These are phyloP conservation scores for Podaxis pistillaris DNA, from an alignment of 768 basidiomycete species.

Conservation along the genomic window DNA sequence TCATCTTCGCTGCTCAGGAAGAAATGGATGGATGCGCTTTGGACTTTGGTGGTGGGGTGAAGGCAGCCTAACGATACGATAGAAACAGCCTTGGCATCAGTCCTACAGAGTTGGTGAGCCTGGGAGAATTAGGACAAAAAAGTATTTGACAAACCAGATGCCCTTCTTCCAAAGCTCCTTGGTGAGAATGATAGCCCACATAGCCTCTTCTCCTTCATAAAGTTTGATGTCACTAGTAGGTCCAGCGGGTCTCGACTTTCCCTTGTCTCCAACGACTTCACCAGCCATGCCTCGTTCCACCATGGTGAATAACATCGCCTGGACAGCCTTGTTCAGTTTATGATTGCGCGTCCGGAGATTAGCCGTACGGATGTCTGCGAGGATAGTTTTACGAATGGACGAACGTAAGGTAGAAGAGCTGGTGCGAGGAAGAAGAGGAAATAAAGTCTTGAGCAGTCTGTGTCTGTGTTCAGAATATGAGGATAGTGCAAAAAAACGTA, in stretches of 20 bases:
- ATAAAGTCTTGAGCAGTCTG: conserved; percentile 88
- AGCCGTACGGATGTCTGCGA: conserved; percentile 89
- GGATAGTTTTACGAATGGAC: conserved; percentile 89
- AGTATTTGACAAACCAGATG: conserved; percentile 59
- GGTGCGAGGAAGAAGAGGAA: conserved; percentile 93
- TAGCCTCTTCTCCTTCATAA: conserved; percentile 76
- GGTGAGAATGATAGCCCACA: conserved; percentile 95
- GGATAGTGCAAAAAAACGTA: not conserved
- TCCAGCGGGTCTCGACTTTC: conserved; percentile 51
- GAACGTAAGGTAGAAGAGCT: conserved; percentile 80
- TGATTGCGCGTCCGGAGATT: conserved; percentile 89
- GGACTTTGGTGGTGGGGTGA: conserved; percentile 92
- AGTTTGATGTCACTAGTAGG: conserved; percentile 36
- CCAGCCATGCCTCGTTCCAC: conserved; percentile 88
- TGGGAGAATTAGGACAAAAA: not conserved
- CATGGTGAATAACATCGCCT: conserved; percentile 95
- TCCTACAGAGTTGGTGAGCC: conserved; percentile 44
- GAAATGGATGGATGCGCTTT: conserved; percentile 92
- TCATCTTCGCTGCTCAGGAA: conserved; percentile 90
- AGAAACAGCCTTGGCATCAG: conserved; percentile 88
- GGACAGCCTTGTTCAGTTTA: conserved; percentile 93
- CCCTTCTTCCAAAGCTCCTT: conserved; percentile 94
- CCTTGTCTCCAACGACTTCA: conserved; percentile 82
- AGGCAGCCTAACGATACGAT: conserved; percentile 91
- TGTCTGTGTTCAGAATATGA: conserved; percentile 3